Conservation (phyloP, 257 asterid genomes). For the Penstemon newberryi region DNA sequence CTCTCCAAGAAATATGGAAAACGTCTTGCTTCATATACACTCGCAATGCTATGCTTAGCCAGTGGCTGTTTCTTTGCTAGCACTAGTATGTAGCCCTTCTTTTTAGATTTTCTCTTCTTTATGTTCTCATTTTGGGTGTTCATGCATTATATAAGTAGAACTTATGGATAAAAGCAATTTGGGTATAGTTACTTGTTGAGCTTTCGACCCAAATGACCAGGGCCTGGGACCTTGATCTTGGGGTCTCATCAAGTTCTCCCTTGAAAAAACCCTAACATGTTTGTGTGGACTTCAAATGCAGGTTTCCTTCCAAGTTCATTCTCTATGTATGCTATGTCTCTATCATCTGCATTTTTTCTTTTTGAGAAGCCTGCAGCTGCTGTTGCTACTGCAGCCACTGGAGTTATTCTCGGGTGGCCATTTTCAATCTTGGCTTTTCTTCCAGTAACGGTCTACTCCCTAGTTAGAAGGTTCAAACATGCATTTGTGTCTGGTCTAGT, state of each 20-base stretch:
- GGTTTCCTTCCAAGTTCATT: slow-evolving; percentile 99
- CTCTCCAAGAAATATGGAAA: slow-evolving; percentile 91
- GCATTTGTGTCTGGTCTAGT: slow-evolving; percentile 67
- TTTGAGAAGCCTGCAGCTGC: slow-evolving; percentile 87
- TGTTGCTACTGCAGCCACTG: slow-evolving; percentile 80
- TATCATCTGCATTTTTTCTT: slow-evolving; percentile 86
- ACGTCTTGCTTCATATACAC: slow-evolving; percentile 88
- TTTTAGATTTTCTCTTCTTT: neutral
- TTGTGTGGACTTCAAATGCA: slow-evolving; percentile 36
- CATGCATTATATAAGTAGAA: neutral
- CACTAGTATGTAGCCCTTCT: slow-evolving; percentile 59
- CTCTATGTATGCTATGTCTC: slow-evolving; percentile 95
- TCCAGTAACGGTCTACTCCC: slow-evolving; percentile 79
- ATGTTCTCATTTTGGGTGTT: slow-evolving; percentile 18
- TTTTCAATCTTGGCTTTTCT: slow-evolving; percentile 91
- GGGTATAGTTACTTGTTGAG: neutral
- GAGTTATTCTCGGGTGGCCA: slow-evolving; percentile 98
- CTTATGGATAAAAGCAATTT: slow-evolving; percentile 1
- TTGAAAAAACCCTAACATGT: slow-evolving; percentile 14
- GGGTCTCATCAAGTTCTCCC: slow-evolving; percentile 10
- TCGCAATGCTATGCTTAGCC: slow-evolving; percentile 95
- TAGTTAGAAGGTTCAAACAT: slow-evolving; percentile 59
- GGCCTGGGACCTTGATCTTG: slow-evolving; percentile 3
- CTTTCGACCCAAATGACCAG: slow-evolving; percentile 13
- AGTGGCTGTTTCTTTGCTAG: slow-evolving; percentile 99